Conservation (phyloP, 1,284 basidiomycete genomes). For the Cronartium quercuum region DNA sequence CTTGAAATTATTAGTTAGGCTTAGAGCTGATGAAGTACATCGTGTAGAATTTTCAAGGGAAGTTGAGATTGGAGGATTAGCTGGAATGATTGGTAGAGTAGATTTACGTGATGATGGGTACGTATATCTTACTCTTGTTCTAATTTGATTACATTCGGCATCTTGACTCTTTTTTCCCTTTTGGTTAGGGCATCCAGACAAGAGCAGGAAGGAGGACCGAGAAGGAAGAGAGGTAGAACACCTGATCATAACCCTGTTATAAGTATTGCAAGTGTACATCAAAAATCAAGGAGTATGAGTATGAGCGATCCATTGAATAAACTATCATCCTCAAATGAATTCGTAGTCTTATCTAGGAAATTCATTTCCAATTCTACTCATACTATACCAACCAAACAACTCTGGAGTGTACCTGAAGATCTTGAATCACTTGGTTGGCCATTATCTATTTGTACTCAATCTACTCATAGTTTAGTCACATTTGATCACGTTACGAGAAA, state of each 20-base stretch:
- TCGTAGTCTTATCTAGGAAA: neutral
- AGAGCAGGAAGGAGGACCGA: neutral
- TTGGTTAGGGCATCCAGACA: neutral
- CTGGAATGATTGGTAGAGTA: constrained; percentile 49
- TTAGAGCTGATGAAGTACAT: constrained; percentile 87
- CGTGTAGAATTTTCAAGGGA: constrained; percentile 64
- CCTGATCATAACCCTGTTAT: constrained; percentile 1
- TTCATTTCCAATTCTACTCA: neutral
- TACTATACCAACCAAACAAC: neutral
- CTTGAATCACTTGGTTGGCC: constrained; percentile 67
- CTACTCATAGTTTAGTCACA: constrained; percentile 44
- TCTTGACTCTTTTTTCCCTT: neutral
- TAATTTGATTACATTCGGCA: neutral
- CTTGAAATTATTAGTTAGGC: constrained; percentile 79
- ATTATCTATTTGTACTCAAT: constrained; percentile 51
- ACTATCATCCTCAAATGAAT: neutral
- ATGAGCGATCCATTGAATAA: neutral
- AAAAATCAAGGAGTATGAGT: neutral
- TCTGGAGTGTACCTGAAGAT: constrained; percentile 71
- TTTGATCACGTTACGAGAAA: constrained; percentile 48
- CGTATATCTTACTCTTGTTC: neutral
- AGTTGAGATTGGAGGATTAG: constrained; percentile 52
- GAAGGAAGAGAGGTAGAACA: neutral
- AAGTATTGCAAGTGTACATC: constrained; percentile 2
- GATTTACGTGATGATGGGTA: constrained; percentile 11